Conservation (phyloP, 768 basidiomycete species). For the Boletus rubroflammeus region DNA sequence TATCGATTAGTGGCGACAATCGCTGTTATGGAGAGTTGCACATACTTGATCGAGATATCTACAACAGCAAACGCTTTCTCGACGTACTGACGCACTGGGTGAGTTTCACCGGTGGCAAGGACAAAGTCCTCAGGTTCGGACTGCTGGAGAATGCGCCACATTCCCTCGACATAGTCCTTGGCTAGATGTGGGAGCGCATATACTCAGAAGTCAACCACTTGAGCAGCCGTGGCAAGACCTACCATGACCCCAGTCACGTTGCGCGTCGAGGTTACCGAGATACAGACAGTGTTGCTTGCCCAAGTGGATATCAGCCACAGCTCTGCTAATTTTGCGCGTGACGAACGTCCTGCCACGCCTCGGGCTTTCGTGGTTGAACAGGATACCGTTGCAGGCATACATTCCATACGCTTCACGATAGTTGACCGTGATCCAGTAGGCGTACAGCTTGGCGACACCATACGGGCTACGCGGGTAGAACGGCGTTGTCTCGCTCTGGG, state of each 20-base stretch:
- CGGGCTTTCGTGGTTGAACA: conserved; percentile 98
- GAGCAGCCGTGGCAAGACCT: conserved; percentile 20
- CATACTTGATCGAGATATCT: conserved; percentile 63
- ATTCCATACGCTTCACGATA: conserved; percentile 95
- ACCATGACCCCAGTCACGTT: conserved; percentile 99
- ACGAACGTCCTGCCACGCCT: conserved; percentile 93
- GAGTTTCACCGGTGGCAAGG: conserved; percentile 94
- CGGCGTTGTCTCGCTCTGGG: conserved; percentile 93
- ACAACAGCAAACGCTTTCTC: conserved; percentile 77
- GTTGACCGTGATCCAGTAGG: conserved; percentile 88
- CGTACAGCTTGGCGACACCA: conserved; percentile 92
- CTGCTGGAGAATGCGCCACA: conserved; percentile 98
- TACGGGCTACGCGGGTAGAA: conserved; percentile 99
- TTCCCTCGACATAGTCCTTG: conserved; percentile 91
- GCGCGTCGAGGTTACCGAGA: conserved; percentile 90
- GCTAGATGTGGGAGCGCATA: conserved; percentile 39
- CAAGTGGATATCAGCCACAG: conserved; percentile 86
- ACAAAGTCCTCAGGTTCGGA: conserved; percentile 82
- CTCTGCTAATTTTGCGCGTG: conserved; percentile 90
- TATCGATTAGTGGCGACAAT: conserved; percentile 1
- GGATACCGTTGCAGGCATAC: conserved; percentile 94
- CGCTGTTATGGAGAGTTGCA: background rate
- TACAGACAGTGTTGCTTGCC: conserved; percentile 90
- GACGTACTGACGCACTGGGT: conserved; percentile 90
- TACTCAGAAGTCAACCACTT: conserved; percentile 2